Percentiles rank a stretch among this genome's conserved stretches.
These are phyloP conservation scores for Panicum virgatum DNA, from an alignment of 202 grass and related monocot species.

Conservation along the genomic window DNA sequence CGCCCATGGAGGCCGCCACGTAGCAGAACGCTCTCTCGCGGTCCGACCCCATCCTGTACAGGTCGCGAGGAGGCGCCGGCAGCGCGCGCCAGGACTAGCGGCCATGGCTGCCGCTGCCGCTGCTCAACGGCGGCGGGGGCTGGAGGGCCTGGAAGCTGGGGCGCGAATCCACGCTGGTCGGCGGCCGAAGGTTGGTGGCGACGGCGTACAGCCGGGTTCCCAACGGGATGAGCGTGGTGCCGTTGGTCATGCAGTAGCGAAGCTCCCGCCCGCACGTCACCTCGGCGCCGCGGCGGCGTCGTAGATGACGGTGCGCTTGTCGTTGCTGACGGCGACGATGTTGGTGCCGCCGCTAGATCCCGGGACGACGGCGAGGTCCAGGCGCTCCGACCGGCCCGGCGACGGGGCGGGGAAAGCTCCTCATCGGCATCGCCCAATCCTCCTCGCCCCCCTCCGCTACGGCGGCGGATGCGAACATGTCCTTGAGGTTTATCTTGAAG, in stretches of 20 bases:
- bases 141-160: not conserved
- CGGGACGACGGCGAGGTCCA: not conserved
- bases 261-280: not conserved
- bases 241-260: not conserved
- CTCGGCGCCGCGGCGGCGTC: not conserved
- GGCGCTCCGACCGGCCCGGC: not conserved
- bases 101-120: not conserved
- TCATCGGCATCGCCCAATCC: not conserved
- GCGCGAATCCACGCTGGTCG: not conserved
- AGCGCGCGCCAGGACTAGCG: not conserved
- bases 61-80: not conserved
- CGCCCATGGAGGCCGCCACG: not conserved
- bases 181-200: not conserved
- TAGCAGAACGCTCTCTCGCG: not conserved
- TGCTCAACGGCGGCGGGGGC: too few species aligned
- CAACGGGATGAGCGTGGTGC: not conserved
- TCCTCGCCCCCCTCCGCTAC: not conserved
- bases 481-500: not conserved
- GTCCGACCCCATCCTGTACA: not conserved
- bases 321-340: constrained; percentile 6
- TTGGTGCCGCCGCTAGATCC: not conserved
- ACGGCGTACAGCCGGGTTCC: not conserved
- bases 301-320: not conserved
- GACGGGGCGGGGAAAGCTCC: not conserved
- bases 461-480: constrained; percentile 25